Conservation (phyloP, 495 filamentous ascomycete species). For the Parachaetomium inaequale region DNA sequence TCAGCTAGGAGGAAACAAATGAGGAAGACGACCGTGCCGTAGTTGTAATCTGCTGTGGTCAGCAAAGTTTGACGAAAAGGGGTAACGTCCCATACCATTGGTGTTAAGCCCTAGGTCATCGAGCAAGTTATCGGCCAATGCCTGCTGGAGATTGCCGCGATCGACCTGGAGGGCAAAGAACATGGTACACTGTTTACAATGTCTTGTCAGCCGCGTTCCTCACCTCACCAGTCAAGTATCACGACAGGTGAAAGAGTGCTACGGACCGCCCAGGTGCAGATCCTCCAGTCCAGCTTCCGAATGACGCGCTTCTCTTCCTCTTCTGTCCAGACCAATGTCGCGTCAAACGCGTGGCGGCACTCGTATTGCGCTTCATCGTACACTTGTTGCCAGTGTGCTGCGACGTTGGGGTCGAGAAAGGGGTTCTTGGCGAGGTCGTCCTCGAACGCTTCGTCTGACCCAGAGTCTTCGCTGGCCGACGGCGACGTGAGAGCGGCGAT, state of each 20-base stretch:
- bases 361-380: slow-evolving; percentile 52
- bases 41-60: slow-evolving; percentile 57
- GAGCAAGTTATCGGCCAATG: slow-evolving; percentile 54
- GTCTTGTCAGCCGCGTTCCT: not conserved
- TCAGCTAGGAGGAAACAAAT: slow-evolving; percentile 65
- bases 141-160: slow-evolving; percentile 54
- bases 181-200: slow-evolving; percentile 37
- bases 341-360: slow-evolving; percentile 51
- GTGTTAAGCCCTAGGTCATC: slow-evolving; percentile 52
- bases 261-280: slow-evolving; percentile 50
- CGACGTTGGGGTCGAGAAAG: slow-evolving; percentile 46
- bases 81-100: slow-evolving; percentile 46
- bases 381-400: slow-evolving; percentile 43
- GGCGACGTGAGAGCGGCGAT: not conserved
- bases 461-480: slow-evolving; percentile 6
- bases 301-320: slow-evolving; percentile 52
- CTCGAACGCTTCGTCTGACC: slow-evolving; percentile 1
- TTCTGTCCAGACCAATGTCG: slow-evolving; percentile 49
- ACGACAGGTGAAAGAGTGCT: slow-evolving; percentile 1
- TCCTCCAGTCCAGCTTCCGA: slow-evolving; percentile 51
- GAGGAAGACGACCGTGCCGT: slow-evolving; percentile 70
- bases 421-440: slow-evolving; percentile 31
- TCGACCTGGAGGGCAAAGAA: slow-evolving; percentile 59
- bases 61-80: not conserved
- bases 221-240: not conserved